These are phyloP conservation scores for Monosporascus sp. DNA, from an alignment of 2,329 filamentous ascomycete species.

Conservation along the genomic window DNA sequence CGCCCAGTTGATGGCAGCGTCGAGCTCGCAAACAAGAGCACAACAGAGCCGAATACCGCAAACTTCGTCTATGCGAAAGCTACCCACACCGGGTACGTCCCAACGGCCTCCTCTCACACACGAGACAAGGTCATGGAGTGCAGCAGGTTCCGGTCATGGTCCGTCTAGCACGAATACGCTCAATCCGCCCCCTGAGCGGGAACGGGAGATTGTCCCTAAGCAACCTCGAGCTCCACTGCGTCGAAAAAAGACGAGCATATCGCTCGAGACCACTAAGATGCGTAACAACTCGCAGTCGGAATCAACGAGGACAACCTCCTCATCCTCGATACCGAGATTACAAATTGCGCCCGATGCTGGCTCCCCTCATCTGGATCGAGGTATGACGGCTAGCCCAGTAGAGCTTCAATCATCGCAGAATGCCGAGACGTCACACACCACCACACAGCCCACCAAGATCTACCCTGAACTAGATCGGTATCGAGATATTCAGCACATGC, in stretches of 20 bases:
- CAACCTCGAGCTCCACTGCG: slow-evolving; percentile 39
- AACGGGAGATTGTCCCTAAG: slow-evolving; percentile 26
- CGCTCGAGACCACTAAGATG: slow-evolving; percentile 30
- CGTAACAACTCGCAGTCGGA: slow-evolving; percentile 30
- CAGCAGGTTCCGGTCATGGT: slow-evolving; percentile 27
- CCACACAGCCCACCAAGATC: slow-evolving; percentile 39
- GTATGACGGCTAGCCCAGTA: slow-evolving; percentile 38
- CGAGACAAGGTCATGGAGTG: slow-evolving; percentile 39
- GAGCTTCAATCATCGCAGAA: slow-evolving; percentile 38
- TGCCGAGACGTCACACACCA: slow-evolving; percentile 34
- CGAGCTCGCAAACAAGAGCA: slow-evolving; percentile 18
- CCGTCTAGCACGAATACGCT: slow-evolving; percentile 25
- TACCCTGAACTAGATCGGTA: slow-evolving; percentile 61
- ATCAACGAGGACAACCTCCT: slow-evolving; percentile 35
- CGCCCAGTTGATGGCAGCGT: slow-evolving; percentile 7
- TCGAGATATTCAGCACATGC: slow-evolving; percentile 38
- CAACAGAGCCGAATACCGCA: slow-evolving; percentile 34
- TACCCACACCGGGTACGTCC: slow-evolving; percentile 8
- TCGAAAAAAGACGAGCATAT: slow-evolving; percentile 44
- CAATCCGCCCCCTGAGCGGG: slow-evolving; percentile 30
- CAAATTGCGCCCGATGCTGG: slow-evolving; percentile 31
- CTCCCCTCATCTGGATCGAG: slow-evolving; percentile 35
- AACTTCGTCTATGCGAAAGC: slow-evolving; percentile 22
- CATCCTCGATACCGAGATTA: slow-evolving; percentile 37
- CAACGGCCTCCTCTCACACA: slow-evolving; percentile 34